A percentile compares a stretch with the other conserved stretches of the same genome.
Evolutionary conservation across 2,329 filamentous ascomycete genomes (phyloP).

Genomic region (Penicillium sclerotigenum): DNA sequence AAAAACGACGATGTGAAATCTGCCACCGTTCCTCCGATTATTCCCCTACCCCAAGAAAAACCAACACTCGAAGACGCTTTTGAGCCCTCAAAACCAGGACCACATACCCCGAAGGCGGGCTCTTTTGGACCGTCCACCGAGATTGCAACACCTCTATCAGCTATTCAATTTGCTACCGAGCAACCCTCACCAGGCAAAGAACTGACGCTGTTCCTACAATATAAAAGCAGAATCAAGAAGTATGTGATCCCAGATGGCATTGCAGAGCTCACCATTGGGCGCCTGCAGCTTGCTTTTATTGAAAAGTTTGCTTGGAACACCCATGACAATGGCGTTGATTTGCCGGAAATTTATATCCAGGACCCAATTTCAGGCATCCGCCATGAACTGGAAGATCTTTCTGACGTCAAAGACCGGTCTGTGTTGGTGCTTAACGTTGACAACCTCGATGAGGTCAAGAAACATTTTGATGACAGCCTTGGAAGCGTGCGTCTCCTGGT

Average conservation of each 20-base stretch:
- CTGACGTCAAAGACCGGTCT: slow-evolving; percentile 88
- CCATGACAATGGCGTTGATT: slow-evolving; percentile 83
- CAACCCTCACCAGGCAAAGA: slow-evolving; percentile 73
- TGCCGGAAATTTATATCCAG: slow-evolving; percentile 97
- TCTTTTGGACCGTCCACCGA: slow-evolving; percentile 16
- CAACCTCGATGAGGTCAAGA: slow-evolving; percentile 89
- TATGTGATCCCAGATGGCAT: slow-evolving; percentile 83
- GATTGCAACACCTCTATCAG: slow-evolving; percentile 43
- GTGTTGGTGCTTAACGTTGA: slow-evolving; percentile 95
- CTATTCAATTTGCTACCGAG: slow-evolving; percentile 57
- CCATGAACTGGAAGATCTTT: slow-evolving; percentile 90
- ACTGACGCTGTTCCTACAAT: slow-evolving; percentile 89
- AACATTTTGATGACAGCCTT: slow-evolving; percentile 90
- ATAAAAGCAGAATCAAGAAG: slow-evolving; percentile 96
- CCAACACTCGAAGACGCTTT: slow-evolving; percentile 36
- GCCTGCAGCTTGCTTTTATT: slow-evolving; percentile 92
- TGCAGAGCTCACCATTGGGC: slow-evolving; percentile 78
- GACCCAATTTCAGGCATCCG: slow-evolving; percentile 94
- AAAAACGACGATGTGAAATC: slow-evolving; percentile 12
- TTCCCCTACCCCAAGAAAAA: slow-evolving; percentile 41
- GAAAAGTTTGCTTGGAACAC: slow-evolving; percentile 99
- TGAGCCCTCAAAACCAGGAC: slow-evolving; percentile 32
- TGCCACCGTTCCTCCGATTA: slow-evolving; percentile 57
- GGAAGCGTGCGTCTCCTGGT: slow-evolving; percentile 75
- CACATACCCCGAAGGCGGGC: slow-evolving; percentile 28